A percentile compares a stretch with the other conserved stretches of the same genome.
phyloP scores from a whole-genome alignment of 768 basidiomycete species.

The Psilocybe sp. region DNA sequence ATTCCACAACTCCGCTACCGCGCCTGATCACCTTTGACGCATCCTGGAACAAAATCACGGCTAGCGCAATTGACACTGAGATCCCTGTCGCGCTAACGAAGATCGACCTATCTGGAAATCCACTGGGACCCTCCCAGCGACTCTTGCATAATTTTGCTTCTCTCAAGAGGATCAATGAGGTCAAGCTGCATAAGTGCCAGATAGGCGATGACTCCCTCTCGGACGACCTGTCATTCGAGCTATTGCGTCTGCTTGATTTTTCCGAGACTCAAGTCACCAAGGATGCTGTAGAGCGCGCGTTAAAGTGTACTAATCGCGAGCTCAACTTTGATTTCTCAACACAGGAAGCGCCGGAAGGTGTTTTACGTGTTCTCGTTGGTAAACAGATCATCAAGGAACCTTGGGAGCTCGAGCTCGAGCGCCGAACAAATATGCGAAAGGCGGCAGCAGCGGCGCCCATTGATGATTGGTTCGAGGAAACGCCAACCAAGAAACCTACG shows the following conservation, averaged over 20 bases:
- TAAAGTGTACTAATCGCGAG: slow-evolving; percentile 46
- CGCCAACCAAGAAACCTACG: slow-evolving; percentile 4
- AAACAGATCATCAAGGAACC: slow-evolving; percentile 69
- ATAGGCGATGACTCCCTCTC: slow-evolving; percentile 57
- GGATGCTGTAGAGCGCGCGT: slow-evolving; percentile 40
- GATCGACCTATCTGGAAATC: slow-evolving; percentile 66
- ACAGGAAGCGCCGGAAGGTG: slow-evolving; percentile 51
- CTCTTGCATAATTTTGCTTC: slow-evolving; percentile 47
- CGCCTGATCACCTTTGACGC: slow-evolving; percentile 60
- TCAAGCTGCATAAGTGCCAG: slow-evolving; percentile 53
- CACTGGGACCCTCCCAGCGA: slow-evolving; percentile 44
- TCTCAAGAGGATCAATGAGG: slow-evolving; percentile 53
- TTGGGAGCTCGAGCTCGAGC: slow-evolving; percentile 79
- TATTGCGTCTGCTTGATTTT: slow-evolving; percentile 57
- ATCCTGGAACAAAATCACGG: slow-evolving; percentile 64
- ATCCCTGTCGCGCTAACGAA: slow-evolving; percentile 56
- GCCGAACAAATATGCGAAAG: slow-evolving; percentile 39
- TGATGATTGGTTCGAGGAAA: slow-evolving; percentile 16
- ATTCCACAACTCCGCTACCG: slow-evolving; percentile 65
- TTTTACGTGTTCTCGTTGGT: slow-evolving; percentile 59
- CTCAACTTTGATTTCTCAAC: slow-evolving; percentile 53
- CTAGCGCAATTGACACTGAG: slow-evolving; percentile 47
- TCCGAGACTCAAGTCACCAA: slow-evolving; percentile 59
- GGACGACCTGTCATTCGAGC: slow-evolving; percentile 42
- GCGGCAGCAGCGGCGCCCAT: slow-evolving; percentile 15